Percentiles rank a stretch among this genome's conserved stretches.
Evolutionary conservation across 495 filamentous ascomycete genomes (phyloP).

Genomic region (Baudoinia panamericana): DNA sequence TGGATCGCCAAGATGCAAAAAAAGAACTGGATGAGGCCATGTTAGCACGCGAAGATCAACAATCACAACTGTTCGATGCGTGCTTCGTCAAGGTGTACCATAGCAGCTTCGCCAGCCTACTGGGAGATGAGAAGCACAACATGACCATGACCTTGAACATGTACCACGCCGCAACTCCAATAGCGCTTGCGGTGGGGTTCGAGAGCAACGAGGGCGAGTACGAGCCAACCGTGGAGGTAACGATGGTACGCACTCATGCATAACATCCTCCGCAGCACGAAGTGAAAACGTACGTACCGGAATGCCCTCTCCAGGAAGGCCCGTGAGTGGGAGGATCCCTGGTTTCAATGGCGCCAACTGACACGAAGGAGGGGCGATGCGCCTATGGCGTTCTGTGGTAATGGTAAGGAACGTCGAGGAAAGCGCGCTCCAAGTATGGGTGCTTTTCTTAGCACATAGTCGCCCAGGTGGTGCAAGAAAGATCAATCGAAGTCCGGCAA

Average conservation of each 20-base stretch:
- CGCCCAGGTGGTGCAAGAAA: too few relatives aligned
- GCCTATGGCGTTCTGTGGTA: conserved; percentile 2
- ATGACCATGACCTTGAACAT: not conserved
- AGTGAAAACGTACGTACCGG: conserved; percentile 14
- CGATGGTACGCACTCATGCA: not conserved
- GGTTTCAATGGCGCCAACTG: conserved; percentile 17
- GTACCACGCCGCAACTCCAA: conserved; percentile 1
- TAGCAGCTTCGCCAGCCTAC: not conserved
- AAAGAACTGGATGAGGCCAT: conserved; percentile 16
- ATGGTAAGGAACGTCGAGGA: too few relatives aligned
- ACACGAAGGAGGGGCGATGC: conserved; percentile 14
- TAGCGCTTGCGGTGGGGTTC: conserved; percentile 11
- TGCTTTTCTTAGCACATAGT: too few relatives aligned
- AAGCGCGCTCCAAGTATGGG: too few relatives aligned
- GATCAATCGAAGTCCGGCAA: too few relatives aligned
- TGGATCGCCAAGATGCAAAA: conserved; percentile 7
- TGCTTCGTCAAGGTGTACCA: not conserved
- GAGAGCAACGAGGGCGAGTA: not conserved
- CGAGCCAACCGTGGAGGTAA: conserved; percentile 4
- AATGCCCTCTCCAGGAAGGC: conserved; percentile 13
- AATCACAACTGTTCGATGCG: not conserved
- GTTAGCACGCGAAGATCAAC: conserved; percentile 8
- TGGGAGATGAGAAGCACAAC: not conserved
- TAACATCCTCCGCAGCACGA: not conserved
- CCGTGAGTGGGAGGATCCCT: conserved; percentile 15